These are phyloP conservation scores for Arachnopeziza araneosa DNA, from an alignment of 2,329 filamentous ascomycete species.

Conservation along the genomic window DNA sequence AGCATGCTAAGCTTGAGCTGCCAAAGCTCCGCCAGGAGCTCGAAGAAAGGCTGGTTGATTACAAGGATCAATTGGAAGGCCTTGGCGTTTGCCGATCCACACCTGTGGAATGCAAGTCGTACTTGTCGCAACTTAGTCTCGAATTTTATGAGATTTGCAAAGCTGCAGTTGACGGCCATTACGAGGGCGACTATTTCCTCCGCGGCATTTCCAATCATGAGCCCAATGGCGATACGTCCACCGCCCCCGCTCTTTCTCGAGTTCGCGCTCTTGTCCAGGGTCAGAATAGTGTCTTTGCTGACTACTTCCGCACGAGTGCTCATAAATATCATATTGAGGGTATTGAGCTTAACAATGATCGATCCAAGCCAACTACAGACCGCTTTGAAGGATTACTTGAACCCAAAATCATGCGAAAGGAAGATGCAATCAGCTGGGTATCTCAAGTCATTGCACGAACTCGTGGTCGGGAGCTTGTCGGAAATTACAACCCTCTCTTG, in stretches of 20 bases:
- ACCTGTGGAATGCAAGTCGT: slow-evolving; percentile 19
- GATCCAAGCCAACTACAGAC: background rate
- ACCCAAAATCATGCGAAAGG: slow-evolving; percentile 14
- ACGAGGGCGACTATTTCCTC: slow-evolving; percentile 29
- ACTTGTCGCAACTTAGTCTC: slow-evolving; percentile 26
- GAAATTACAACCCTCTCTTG: slow-evolving; percentile 36
- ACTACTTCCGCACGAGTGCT: slow-evolving; percentile 21
- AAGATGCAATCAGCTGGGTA: slow-evolving; percentile 23
- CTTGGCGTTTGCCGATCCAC: slow-evolving; percentile 16
- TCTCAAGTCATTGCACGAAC: slow-evolving; percentile 15
- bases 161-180: slow-evolving; percentile 29
- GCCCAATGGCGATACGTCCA: slow-evolving; percentile 14
- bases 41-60: slow-evolving; percentile 7
- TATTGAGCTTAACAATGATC: background rate
- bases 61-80: slow-evolving; percentile 3
- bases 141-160: slow-evolving; percentile 28
- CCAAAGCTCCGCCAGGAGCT: slow-evolving; percentile 22
- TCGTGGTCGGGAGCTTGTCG: slow-evolving; percentile 33
- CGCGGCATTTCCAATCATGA: background rate
- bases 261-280: slow-evolving; percentile 29
- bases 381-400: background rate
- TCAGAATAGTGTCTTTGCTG: slow-evolving; percentile 27
- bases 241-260: slow-evolving; percentile 16
- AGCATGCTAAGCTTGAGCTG: slow-evolving; percentile 31
- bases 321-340: slow-evolving; percentile 27